These are phyloP conservation scores for Mollisiaceae sp. DNA, from an alignment of 2,329 filamentous ascomycete species.

Conservation along the genomic window DNA sequence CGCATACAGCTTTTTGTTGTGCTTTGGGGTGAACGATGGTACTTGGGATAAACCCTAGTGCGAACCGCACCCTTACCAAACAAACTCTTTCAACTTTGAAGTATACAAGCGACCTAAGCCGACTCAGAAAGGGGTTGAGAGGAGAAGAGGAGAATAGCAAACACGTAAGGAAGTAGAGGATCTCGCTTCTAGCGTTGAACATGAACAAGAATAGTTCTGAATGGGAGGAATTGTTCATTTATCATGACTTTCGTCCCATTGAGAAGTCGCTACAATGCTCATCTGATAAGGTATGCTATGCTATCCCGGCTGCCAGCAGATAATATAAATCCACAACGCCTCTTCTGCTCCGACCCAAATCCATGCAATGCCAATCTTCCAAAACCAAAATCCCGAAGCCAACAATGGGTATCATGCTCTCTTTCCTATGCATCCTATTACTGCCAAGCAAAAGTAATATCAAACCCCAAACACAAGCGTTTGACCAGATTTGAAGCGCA, in stretches of 20 bases:
- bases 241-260: background rate
- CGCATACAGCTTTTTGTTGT: too few relatives aligned
- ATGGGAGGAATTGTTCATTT: background rate
- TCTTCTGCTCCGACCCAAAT: background rate
- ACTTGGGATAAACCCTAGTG: too few relatives aligned
- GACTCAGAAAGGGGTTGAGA: too few relatives aligned
- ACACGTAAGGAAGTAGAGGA: background rate
- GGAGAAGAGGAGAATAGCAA: too few relatives aligned
- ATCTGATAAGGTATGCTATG: background rate
- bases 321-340: background rate
- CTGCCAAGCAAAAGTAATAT: background rate
- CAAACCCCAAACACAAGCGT: background rate
- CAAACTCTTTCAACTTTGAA: too few relatives aligned
- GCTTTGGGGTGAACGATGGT: too few relatives aligned
- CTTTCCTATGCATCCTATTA: background rate
- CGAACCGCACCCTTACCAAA: too few relatives aligned
- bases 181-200: background rate
- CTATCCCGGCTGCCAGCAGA: background rate
- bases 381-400: background rate
- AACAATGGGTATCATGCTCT: conserved; percentile 5
- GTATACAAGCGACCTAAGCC: too few relatives aligned
- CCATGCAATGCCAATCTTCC: conserved; percentile 6
- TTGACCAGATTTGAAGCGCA: background rate
- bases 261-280: background rate
- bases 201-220: background rate